phyloP scores from a whole-genome alignment of 257 asterid species.

The Marsdenia floribunda region DNA sequence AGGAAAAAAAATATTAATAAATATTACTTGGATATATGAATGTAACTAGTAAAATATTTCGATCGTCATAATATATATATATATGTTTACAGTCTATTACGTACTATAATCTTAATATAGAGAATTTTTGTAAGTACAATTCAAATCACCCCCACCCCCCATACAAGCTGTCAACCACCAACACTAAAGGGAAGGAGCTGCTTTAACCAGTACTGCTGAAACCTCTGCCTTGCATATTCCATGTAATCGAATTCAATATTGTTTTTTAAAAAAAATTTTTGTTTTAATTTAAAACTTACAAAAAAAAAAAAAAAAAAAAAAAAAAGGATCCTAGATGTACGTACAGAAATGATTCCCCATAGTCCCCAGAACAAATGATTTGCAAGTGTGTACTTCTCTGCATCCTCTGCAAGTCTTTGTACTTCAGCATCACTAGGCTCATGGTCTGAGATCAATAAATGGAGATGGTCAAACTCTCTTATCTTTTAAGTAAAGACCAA shows the following conservation, averaged over 20 bases:
- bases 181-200: neutral
- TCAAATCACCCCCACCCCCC: neutral
- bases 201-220: slow-evolving; percentile 30
- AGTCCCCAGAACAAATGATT: slow-evolving; percentile 84
- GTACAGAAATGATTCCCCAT: slow-evolving; percentile 95
- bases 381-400: slow-evolving; percentile 75
- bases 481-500: neutral
- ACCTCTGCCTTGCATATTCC: slow-evolving; percentile 38
- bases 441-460: slow-evolving; percentile 36
- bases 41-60: too few species aligned
- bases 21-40: too few species aligned
- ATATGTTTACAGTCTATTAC: too few species aligned
- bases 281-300: too few species aligned
- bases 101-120: too few species aligned
- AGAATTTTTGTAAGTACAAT: too few species aligned
- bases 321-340: neutral
- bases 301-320: too few species aligned
- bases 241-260: slow-evolving; percentile 31
- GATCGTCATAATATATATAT: too few species aligned
- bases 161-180: neutral
- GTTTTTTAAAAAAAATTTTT: slow-evolving; percentile 1
- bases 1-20: too few species aligned
- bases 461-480: neutral
- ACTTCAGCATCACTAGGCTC: slow-evolving; percentile 46
- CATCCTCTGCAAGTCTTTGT: slow-evolving; percentile 47